Evolutionary conservation across 1,284 basidiomycete genomes (phyloP).

Genomic region (Grifola frondosa): DNA sequence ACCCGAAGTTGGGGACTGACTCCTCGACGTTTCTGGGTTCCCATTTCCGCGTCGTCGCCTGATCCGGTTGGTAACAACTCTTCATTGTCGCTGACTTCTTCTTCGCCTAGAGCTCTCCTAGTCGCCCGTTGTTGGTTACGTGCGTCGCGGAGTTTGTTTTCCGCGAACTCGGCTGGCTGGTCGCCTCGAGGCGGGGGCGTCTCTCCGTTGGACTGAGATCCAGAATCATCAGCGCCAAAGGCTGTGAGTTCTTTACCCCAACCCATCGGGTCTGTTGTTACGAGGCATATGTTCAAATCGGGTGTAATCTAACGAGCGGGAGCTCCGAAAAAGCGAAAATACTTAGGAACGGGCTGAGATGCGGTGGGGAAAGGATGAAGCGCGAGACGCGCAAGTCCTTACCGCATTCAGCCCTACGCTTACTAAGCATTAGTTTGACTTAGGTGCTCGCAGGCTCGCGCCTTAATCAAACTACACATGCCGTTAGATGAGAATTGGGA

Average conservation of each 20-base stretch:
- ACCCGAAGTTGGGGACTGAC: too few species aligned
- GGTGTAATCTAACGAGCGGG: neutral
- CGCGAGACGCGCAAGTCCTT: conserved; percentile 1
- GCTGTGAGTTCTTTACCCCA: neutral
- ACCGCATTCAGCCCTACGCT: conserved; percentile 9
- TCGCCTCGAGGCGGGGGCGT: neutral
- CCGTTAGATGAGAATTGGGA: too few species aligned
- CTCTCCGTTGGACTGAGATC: too few species aligned
- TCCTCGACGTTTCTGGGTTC: too few species aligned
- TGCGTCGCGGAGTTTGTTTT: neutral
- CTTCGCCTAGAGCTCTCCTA: neutral
- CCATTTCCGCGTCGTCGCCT: too few species aligned
- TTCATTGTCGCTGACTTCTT: neutral
- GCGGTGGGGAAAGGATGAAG: conserved; percentile 4
- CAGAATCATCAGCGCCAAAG: too few species aligned
- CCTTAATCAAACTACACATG: too few species aligned
- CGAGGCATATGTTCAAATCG: neutral
- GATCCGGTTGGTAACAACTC: neutral
- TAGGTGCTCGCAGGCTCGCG: too few species aligned
- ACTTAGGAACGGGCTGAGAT: neutral
- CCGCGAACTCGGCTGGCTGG: neutral
- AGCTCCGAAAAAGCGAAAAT: neutral
- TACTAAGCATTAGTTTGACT: conserved; percentile 9
- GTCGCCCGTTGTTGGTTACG: neutral
- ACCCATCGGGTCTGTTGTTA: too few species aligned